Conservation (phyloP, 306 rosid species). For the Luffa acutangula region DNA sequence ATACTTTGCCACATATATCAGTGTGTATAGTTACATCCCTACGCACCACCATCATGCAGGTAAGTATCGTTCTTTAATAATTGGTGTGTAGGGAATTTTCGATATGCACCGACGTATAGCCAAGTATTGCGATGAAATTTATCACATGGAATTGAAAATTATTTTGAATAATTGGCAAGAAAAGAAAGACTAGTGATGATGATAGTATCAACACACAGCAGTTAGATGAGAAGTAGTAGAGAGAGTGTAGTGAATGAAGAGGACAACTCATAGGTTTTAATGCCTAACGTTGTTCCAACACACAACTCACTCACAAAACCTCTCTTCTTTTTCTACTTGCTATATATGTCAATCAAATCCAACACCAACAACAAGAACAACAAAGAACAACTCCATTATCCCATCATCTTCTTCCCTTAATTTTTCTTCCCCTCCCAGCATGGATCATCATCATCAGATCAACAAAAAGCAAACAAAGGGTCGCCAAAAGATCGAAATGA, state of each 20-base stretch:
- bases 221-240: neutral
- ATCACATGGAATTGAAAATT: too few relatives aligned
- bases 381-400: neutral
- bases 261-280: neutral
- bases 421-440: too few relatives aligned
- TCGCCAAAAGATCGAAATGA: conserved; percentile 26
- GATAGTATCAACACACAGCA: neutral
- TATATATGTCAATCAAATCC: neutral
- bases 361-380: neutral
- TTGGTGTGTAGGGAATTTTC: too few relatives aligned
- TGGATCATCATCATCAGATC: too few relatives aligned
- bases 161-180: too few relatives aligned
- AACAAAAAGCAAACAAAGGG: conserved; percentile 23
- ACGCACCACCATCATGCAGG: too few relatives aligned
- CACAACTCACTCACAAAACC: neutral
- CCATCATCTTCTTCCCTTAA: too few relatives aligned
- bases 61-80: too few relatives aligned
- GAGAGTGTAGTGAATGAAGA: neutral
- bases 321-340: neutral
- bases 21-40: too few relatives aligned
- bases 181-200: neutral
- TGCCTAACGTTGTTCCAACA: neutral
- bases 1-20: too few relatives aligned
- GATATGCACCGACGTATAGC: too few relatives aligned
- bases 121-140: too few relatives aligned